These are phyloP conservation scores for Periconia sp. DNA, from an alignment of 2,329 filamentous ascomycete species.

Conservation along the genomic window DNA sequence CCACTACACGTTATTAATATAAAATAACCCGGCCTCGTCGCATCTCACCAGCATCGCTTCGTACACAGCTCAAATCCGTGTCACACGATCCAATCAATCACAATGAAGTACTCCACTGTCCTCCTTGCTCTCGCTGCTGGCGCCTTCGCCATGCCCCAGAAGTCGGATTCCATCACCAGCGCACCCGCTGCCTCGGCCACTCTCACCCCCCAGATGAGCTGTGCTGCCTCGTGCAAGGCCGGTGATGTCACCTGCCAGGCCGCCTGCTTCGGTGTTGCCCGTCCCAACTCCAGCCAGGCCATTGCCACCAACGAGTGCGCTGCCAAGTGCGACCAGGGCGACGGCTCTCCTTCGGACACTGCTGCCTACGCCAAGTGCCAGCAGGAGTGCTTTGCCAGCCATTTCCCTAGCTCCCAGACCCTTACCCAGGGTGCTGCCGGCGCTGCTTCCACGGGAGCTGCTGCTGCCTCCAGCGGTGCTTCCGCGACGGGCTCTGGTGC, in stretches of 20 bases:
- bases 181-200: conserved; percentile 40
- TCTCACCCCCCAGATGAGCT: conserved; percentile 39
- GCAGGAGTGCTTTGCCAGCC: conserved; percentile 55
- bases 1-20: conserved; percentile 24
- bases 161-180: conserved; percentile 38
- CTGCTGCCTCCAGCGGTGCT: conserved; percentile 22
- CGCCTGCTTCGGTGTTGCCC: conserved; percentile 58
- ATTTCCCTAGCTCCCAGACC: conserved; percentile 54
- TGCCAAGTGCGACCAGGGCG: conserved; percentile 59
- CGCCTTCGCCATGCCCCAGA: conserved; percentile 50
- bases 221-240: conserved; percentile 45
- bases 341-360: conserved; percentile 54
- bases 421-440: conserved; percentile 21
- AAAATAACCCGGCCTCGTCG: conserved; percentile 4
- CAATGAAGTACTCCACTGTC: conserved; percentile 53
- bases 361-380: conserved; percentile 56
- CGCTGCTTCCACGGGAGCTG: conserved; percentile 21
- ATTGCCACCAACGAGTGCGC: conserved; percentile 60
- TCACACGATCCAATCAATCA: conserved; percentile 25
- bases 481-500: conserved; percentile 13
- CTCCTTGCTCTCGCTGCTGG: conserved; percentile 54
- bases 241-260: conserved; percentile 60
- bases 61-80: conserved; percentile 4
- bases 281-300: conserved; percentile 57
- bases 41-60: conserved; percentile 1